A percentile compares a stretch with the other conserved stretches of the same genome.
phyloP scores from a whole-genome alignment of 225 moss, liverwort and hornwort species.

The Sphagnum contortum region DNA sequence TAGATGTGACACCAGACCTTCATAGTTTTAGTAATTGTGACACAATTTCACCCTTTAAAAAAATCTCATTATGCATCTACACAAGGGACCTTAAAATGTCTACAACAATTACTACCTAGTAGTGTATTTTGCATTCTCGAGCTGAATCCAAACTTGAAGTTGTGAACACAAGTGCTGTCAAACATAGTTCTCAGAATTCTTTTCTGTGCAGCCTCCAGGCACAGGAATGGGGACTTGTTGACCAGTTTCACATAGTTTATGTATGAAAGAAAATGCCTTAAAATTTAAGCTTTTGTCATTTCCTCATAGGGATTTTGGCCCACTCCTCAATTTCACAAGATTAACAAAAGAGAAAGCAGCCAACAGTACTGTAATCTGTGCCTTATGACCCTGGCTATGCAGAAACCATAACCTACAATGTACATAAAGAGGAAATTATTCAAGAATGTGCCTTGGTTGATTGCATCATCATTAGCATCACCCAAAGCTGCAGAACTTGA shows the following conservation, averaged over 20 bases:
- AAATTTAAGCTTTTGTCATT: not conserved
- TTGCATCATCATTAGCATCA: constrained; percentile 61
- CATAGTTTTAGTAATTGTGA: too few species aligned
- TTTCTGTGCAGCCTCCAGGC: constrained; percentile 61
- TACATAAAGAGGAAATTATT: constrained; percentile 17
- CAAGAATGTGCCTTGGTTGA: constrained; percentile 46
- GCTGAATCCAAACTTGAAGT: constrained; percentile 42
- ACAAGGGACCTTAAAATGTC: too few species aligned
- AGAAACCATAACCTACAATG: too few species aligned
- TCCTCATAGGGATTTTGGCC: not conserved
- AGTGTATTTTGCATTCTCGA: too few species aligned
- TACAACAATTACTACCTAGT: too few species aligned
- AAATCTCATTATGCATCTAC: too few species aligned
- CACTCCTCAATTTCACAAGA: not conserved
- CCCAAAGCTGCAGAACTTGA: constrained; percentile 39
- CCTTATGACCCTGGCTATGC: too few species aligned
- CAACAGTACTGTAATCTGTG: too few species aligned
- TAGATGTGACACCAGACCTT: too few species aligned
- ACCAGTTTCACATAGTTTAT: constrained; percentile 43
- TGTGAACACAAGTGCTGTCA: constrained; percentile 60
- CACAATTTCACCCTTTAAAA: too few species aligned
- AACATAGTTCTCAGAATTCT: constrained; percentile 44
- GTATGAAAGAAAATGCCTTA: not conserved
- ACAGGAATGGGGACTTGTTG: constrained; percentile 20
- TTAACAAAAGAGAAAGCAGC: not conserved